These are phyloP conservation scores for Verticillium isaacii DNA, from an alignment of 2,329 filamentous ascomycete species.

Conservation along the genomic window DNA sequence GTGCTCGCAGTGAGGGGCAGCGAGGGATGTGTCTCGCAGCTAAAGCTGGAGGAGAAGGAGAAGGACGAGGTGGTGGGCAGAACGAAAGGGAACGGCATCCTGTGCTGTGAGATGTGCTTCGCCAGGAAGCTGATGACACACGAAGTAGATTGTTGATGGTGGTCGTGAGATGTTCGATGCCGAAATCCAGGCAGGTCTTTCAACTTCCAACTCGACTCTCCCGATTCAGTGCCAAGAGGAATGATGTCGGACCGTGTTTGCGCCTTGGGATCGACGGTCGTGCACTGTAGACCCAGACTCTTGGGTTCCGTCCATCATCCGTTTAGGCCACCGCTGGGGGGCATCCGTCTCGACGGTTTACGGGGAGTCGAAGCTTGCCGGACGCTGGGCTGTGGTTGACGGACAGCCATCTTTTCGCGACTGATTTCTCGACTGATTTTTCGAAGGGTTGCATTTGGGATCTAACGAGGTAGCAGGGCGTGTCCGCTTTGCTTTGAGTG, in stretches of 20 bases:
- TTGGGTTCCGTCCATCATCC: neutral
- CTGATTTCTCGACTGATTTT: too few species aligned
- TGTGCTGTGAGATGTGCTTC: slow-evolving; percentile 13
- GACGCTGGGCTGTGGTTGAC: too few species aligned
- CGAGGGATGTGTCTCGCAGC: slow-evolving; percentile 80
- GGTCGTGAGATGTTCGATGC: neutral
- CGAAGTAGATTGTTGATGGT: neutral
- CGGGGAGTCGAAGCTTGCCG: neutral
- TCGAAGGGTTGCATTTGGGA: too few species aligned
- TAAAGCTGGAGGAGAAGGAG: slow-evolving; percentile 73
- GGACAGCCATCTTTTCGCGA: too few species aligned
- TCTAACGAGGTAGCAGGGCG: neutral
- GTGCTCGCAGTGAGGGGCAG: slow-evolving; percentile 79
- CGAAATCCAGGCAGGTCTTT: neutral
- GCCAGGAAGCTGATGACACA: neutral
- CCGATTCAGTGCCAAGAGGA: neutral
- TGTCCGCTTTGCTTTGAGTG: neutral
- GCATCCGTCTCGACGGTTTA: neutral
- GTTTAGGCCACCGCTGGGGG: too few species aligned
- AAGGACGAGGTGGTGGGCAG: slow-evolving; percentile 88
- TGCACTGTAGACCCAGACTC: neutral
- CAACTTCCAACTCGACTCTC: neutral
- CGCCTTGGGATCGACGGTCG: neutral
- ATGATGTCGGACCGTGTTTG: slow-evolving; percentile 2
- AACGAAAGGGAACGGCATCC: slow-evolving; percentile 87